Base-by-base conservation (phyloP, 1,284 basidiomycete species). In the Thecaphora thlaspeos region DNA sequence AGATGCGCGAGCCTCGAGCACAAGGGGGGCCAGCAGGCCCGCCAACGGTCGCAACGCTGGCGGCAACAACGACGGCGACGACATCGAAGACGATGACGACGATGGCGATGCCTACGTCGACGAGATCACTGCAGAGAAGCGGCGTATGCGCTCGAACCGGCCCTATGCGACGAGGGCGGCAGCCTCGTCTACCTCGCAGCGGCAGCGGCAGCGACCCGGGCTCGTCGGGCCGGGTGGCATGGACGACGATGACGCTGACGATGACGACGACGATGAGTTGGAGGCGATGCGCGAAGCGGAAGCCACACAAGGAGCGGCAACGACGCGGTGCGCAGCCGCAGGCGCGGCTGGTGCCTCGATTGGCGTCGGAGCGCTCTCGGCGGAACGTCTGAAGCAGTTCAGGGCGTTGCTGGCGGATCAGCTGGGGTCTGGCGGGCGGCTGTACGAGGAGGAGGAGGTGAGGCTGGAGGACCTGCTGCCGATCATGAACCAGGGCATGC, bases 401-500 rank as follows among this genome's bases (percentile, higher is more conserved):
- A 69, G 41, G 85, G 88, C 34, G 81, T 83, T 55, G 9, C 89
- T 91, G 71, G 82, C 85, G 36, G 84, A 83, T 4, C 82, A 80
- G 18, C 81, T 89, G 61, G 43, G 85, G 84, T 64, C 64, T 1
- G 61, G 58, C 5, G 70, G 67, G 15, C 48, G 55, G 30, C 49
- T 76, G 43, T 63, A 62, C n/a, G 88, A 91, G 61, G 85, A 86
- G 55, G 71, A 76, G 37, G 85, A 85, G 55, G 81, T 91, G 43
- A 84, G 86, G 63, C 81, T 94, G 46, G 81, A 81, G 21, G 84
- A 87, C 26, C 82, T 96, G 34, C 79, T 96, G 21, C 84, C 87
- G 58, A 79, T 84, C 48, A 81, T 97, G 77, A 97, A 98, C 74
- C 83, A 86, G 61, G 90, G 88, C 15, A 78, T 94, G 43, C 74